Evolutionary conservation across 2,329 filamentous ascomycete genomes (phyloP), one percentile per base, ranked within the genome.

Genomic region (Penicillium sp.): DNA sequence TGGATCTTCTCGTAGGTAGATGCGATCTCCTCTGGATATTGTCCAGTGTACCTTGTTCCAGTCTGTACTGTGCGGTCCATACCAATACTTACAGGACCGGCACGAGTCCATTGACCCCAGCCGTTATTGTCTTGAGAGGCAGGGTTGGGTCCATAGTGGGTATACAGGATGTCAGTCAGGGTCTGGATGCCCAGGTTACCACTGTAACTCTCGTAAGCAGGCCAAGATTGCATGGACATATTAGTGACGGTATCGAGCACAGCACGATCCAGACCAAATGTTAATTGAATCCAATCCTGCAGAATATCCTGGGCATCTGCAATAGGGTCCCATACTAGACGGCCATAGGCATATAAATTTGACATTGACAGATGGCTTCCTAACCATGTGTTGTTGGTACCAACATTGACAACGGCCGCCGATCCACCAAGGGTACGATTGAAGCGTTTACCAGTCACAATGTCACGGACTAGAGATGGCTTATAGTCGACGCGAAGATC

Each of bases 51-150:
- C 0, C 85, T 84, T 0, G 88, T 90, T 10, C 88, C 88, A 53
- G 88, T 90, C 56, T 73, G 77, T 0, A 88, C 83, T 0, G 88
- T 90, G 10, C 88, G 82, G 63, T 90, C 88, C 87, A 90, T 90
- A 1, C 88, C 88, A 53, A 90, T 84, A 6, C 77, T 78, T 21
- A 75, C 63, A 0, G 70, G 68, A 58, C 89, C 84, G 1, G 87
- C 87, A 4, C 88, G 82, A 1, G 87, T 90, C 86, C 88, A 90
- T 68, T 89, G 87, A 8, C 88, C 87, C 85, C 85, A 90, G 2
- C 82, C 81, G 63, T 89, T 90, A 63, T 79, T 79, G 60, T 90
- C 88, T 66, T 87, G 84, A 0, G 84, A 85, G 8, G 81, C 83
- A 2, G 88, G 86, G 54, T 86, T 88, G 0, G 88, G 86, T 0